Conservation (phyloP, 108 stramenopile genomes). For the Cyclotella sp. region DNA sequence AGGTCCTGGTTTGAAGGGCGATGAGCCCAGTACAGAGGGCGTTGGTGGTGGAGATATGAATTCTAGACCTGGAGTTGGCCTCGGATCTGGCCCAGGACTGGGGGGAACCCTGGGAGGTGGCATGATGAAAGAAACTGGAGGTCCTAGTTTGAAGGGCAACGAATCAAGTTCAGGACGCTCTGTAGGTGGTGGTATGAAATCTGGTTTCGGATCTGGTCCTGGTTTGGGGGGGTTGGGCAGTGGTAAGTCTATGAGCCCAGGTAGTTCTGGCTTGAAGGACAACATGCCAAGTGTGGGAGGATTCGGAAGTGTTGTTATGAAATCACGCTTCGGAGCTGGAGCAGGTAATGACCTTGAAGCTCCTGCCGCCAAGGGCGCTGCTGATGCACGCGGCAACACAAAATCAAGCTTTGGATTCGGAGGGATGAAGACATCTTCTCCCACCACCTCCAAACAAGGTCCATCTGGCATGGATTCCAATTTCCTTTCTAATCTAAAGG, state of each 20-base stretch:
- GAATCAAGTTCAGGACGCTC: not conserved
- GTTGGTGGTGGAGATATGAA: not conserved
- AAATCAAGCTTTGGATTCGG: slow-evolving; percentile 12
- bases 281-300: no score
- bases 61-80: not conserved
- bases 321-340: not conserved
- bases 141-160: not conserved
- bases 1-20: not conserved
- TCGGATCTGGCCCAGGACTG: not conserved
- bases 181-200: no score
- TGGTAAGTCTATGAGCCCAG: not conserved
- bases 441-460: not conserved
- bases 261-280: not conserved
- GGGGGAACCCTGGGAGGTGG: not conserved
- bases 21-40: not conserved
- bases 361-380: not conserved
- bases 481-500: not conserved
- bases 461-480: not conserved
- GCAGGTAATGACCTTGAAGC: no score
- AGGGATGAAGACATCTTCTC: slow-evolving; percentile 5
- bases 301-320: not conserved
- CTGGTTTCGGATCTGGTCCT: no score
- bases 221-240: no score
- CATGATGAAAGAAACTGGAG: not conserved
- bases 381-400: not conserved